A percentile compares a stretch with the other conserved stretches of the same genome.
These are phyloP conservation scores for Xerocomus minutiporus DNA, from an alignment of 1,284 basidiomycete genomes.

Conservation along the genomic window DNA sequence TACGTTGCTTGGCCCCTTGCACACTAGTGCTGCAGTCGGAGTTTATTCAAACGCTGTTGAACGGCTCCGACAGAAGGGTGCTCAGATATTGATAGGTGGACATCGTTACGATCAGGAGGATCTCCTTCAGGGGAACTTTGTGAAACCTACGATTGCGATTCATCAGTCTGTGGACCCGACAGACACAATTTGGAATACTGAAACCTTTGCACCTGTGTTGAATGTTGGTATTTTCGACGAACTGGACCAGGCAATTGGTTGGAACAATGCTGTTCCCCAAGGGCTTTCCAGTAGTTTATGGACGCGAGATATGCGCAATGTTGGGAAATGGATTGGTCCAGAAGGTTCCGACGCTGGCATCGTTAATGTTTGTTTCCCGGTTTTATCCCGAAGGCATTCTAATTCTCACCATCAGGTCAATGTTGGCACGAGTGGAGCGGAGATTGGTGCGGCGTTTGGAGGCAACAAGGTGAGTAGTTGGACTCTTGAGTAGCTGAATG, in stretches of 20 bases:
- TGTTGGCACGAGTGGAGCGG: conserved; percentile 90
- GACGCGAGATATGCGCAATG: conserved; percentile 76
- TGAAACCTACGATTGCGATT: conserved; percentile 81
- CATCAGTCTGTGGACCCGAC: conserved; percentile 51
- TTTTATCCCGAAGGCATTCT: conserved; percentile 10
- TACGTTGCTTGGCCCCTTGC: conserved; percentile 86
- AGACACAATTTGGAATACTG: conserved; percentile 69
- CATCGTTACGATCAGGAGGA: conserved; percentile 45
- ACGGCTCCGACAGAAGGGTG: conserved; percentile 61
- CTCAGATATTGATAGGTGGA: conserved; percentile 76
- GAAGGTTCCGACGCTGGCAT: conserved; percentile 83
- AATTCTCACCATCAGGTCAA: conserved; percentile 57
- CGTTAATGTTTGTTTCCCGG: conserved; percentile 57
- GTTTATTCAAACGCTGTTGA: conserved; percentile 64
- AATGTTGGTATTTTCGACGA: conserved; percentile 88
- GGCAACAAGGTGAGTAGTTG: conserved; percentile 75
- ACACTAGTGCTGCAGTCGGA: conserved; percentile 64
- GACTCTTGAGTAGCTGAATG: conserved; percentile 11
- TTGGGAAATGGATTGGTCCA: conserved; percentile 91
- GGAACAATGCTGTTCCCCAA: conserved; percentile 92
- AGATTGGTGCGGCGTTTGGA: conserved; percentile 89
- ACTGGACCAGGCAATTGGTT: conserved; percentile 83
- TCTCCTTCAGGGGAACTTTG: conserved; percentile 74
- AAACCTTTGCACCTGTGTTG: conserved; percentile 85
- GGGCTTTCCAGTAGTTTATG: conserved; percentile 88